Conservation (phyloP, 2,329 filamentous ascomycete species). For the Fusarium tricinctum region DNA sequence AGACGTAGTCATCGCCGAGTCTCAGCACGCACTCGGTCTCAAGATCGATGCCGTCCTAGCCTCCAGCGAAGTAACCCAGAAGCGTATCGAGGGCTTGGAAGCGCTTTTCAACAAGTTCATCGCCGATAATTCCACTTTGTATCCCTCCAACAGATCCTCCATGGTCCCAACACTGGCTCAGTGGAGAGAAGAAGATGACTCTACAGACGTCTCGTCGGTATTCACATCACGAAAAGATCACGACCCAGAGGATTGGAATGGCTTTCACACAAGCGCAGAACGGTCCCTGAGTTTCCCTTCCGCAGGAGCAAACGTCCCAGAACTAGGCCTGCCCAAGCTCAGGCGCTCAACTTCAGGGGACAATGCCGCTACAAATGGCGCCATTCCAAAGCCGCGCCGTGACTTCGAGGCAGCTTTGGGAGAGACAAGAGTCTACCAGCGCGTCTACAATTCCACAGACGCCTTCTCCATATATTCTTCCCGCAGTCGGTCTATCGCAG, state of each 20-base stretch:
- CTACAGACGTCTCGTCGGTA: conserved; percentile 5
- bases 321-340: background rate
- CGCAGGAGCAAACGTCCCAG: background rate
- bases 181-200: conserved; percentile 7
- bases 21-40: conserved; percentile 9
- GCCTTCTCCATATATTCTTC: conserved; percentile 12
- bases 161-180: conserved; percentile 6
- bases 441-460: conserved; percentile 22
- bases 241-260: background rate
- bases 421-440: conserved; percentile 14
- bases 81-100: conserved; percentile 15
- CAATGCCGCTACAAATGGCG: background rate
- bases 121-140: conserved; percentile 1
- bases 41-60: conserved; percentile 23
- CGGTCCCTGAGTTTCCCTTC: conserved; percentile 19
- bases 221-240: conserved; percentile 4
- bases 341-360: conserved; percentile 22
- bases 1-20: conserved; percentile 22
- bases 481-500: background rate
- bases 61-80: conserved; percentile 12
- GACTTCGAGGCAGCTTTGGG: conserved; percentile 12
- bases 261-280: background rate
- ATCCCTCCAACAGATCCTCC: conserved; percentile 7
- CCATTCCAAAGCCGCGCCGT: background rate
- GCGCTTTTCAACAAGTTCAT: conserved; percentile 30